These are phyloP conservation scores for Thuja plicata DNA, from an alignment of 83 land plant species.

Conservation along the genomic window DNA sequence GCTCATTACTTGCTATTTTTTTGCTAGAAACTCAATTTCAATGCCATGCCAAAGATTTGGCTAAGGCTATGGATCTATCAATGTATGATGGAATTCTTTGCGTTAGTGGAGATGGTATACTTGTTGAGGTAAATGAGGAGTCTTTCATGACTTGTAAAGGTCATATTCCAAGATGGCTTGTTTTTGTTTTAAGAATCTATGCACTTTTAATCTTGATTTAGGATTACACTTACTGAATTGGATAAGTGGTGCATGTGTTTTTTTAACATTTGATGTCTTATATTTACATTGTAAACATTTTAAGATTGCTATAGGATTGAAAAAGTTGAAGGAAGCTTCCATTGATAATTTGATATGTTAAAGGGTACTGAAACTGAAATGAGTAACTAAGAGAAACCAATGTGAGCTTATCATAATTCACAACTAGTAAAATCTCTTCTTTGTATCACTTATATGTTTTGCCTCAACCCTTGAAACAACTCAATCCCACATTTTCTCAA, in stretches of 20 bases:
- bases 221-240: background rate
- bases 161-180: conserved; percentile 3
- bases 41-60: conserved; percentile 80
- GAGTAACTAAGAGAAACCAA: background rate
- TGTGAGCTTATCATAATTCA: background rate
- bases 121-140: conserved; percentile 75
- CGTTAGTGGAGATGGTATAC: conserved; percentile 93
- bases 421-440: too few species aligned
- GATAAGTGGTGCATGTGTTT: background rate
- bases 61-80: conserved; percentile 57
- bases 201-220: background rate
- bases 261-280: background rate
- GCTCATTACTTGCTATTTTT: background rate
- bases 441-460: background rate
- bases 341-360: background rate
- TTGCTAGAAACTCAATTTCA: conserved; percentile 72
- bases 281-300: background rate
- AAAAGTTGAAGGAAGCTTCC: background rate
- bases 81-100: conserved; percentile 90
- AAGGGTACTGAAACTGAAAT: background rate
- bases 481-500: background rate
- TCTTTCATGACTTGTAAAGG: background rate
- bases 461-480: background rate
- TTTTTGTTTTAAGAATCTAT: background rate
- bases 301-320: background rate